phyloP scores from a whole-genome alignment of 192 early-diverging fungal species.

The Backusella sp. region DNA sequence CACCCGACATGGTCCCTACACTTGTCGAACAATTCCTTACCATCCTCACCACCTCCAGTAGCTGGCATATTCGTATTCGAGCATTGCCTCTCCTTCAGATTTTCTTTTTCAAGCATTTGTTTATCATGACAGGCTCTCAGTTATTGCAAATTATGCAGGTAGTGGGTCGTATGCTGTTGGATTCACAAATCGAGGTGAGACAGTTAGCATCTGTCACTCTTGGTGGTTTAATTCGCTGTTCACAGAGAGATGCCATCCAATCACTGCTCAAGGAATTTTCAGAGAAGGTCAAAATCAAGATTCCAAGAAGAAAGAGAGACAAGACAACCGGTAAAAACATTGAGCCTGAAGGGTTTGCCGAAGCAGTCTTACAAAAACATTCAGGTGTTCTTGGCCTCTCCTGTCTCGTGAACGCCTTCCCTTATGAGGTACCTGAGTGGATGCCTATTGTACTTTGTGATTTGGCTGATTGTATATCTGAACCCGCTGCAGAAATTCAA shows the following conservation, averaged over 20 bases:
- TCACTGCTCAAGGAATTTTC: conserved; percentile 49
- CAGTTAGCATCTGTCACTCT: conserved; percentile 74
- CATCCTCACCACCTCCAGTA: conserved; percentile 46
- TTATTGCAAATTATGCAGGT: conserved; percentile 65
- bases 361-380: conserved; percentile 71
- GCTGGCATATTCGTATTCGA: conserved; percentile 83
- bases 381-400: conserved; percentile 90
- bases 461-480: conserved; percentile 75
- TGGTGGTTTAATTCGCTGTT: conserved; percentile 77
- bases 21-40: conserved; percentile 58
- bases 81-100: conserved; percentile 84
- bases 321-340: conserved; percentile 23
- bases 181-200: conserved; percentile 89
- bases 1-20: conserved; percentile 45
- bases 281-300: conserved; percentile 36
- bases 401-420: conserved; percentile 85
- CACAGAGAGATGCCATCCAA: conserved; percentile 62
- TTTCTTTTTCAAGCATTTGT: conserved; percentile 84
- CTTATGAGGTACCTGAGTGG: conserved; percentile 92
- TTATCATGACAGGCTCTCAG: conserved; percentile 58
- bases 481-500: conserved; percentile 78
- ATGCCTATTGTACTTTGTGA: conserved; percentile 82
- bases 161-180: conserved; percentile 66
- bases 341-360: conserved; percentile 45
- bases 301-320: conserved; percentile 47